Evolutionary conservation across 305 asterid genomes (phyloP).

Genomic region (Salvia sclarea): DNA sequence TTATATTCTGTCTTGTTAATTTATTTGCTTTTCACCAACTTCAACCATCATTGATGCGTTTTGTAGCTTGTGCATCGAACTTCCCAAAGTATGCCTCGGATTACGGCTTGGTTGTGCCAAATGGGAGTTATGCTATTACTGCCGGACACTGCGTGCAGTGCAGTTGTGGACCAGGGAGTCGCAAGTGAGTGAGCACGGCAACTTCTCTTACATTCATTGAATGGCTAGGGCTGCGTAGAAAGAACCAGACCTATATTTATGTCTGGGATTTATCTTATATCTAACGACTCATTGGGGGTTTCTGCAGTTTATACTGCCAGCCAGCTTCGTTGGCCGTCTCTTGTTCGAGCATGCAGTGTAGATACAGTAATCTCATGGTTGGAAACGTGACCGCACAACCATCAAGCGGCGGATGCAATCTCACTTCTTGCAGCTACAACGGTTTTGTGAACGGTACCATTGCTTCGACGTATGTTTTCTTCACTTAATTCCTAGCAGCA

Average conservation of each 20-base stretch:
- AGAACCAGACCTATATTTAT: not conserved
- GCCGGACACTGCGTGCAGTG: constrained; percentile 95
- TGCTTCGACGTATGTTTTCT: constrained; percentile 57
- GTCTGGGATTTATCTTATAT: constrained; percentile 10
- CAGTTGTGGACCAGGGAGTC: constrained; percentile 91
- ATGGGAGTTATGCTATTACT: constrained; percentile 90
- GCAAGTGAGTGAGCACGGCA: constrained; percentile 72
- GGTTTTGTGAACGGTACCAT: constrained; percentile 88
- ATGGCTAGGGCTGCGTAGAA: constrained; percentile 12
- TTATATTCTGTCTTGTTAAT: too few species aligned
- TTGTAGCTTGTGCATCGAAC: constrained; percentile 92
- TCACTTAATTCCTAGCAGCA: constrained; percentile 7
- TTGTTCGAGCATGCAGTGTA: constrained; percentile 98
- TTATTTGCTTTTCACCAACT: not conserved
- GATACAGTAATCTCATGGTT: constrained; percentile 75
- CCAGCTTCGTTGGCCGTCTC: constrained; percentile 96
- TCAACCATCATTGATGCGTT: constrained; percentile 3
- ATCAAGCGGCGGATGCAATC: constrained; percentile 90
- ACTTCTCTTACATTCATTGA: not conserved
- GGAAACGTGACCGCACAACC: constrained; percentile 84
- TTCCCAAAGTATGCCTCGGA: constrained; percentile 77
- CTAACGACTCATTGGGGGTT: constrained; percentile 1
- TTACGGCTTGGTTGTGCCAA: constrained; percentile 80
- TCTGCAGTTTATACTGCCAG: constrained; percentile 78
- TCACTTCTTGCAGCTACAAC: constrained; percentile 82